Evolutionary conservation across 2,329 filamentous ascomycete genomes (phyloP).

Genomic region (Colletotrichum kahawae): DNA sequence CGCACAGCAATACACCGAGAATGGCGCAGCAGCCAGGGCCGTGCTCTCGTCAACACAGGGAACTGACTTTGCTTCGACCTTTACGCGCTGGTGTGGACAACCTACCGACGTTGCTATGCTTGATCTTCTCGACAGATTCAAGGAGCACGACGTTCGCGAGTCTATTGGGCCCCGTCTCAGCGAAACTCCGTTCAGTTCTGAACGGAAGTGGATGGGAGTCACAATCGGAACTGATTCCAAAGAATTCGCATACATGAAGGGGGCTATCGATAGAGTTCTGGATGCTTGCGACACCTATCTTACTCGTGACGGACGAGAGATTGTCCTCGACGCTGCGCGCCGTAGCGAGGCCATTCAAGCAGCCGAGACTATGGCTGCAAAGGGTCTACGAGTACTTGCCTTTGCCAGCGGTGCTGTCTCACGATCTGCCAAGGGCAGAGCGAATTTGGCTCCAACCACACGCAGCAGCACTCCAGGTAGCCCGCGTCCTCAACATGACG

Average conservation of each 20-base stretch:
- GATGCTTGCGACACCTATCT: slow-evolving; percentile 90
- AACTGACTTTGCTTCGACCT: slow-evolving; percentile 63
- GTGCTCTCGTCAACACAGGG: slow-evolving; percentile 85
- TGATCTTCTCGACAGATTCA: slow-evolving; percentile 88
- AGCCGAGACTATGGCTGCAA: slow-evolving; percentile 84
- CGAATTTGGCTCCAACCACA: slow-evolving; percentile 35
- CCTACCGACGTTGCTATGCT: slow-evolving; percentile 98
- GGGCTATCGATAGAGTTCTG: slow-evolving; percentile 86
- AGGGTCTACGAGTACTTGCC: slow-evolving; percentile 87
- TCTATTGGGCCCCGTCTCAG: slow-evolving; percentile 80
- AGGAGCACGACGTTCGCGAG: slow-evolving; percentile 89
- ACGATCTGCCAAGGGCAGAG: slow-evolving; percentile 47
- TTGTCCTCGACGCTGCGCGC: slow-evolving; percentile 79
- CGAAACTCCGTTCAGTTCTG: slow-evolving; percentile 95
- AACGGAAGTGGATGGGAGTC: slow-evolving; percentile 99
- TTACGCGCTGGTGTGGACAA: slow-evolving; percentile 94
- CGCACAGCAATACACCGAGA: slow-evolving; percentile 73
- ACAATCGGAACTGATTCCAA: slow-evolving; percentile 72
- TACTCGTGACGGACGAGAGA: slow-evolving; percentile 82
- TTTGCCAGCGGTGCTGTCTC: slow-evolving; percentile 84
- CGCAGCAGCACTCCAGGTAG: slow-evolving; percentile 60
- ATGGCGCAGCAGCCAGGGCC: slow-evolving; percentile 74
- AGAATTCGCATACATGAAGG: slow-evolving; percentile 94
- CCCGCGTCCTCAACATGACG: slow-evolving; percentile 42
- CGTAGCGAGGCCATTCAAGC: slow-evolving; percentile 78